Conservation (phyloP, 352 stramenopile genomes). For the Globisporangium iwayamae region DNA sequence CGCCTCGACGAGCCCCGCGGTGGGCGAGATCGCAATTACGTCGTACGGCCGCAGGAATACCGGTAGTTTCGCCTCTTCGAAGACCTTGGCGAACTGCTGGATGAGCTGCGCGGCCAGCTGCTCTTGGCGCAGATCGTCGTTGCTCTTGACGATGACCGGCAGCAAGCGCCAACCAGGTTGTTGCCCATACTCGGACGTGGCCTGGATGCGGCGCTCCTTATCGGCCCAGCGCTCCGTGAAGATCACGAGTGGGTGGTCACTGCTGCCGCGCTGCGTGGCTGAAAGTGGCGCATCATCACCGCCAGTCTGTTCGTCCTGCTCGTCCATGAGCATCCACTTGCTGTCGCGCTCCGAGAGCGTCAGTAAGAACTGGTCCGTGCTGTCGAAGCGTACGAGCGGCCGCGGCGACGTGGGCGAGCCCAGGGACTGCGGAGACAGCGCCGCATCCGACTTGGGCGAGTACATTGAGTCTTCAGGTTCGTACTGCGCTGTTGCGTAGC, state of each 20-base stretch:
- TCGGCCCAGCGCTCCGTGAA: constrained; percentile 96
- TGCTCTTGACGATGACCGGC: constrained; percentile 97
- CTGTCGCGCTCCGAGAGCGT: constrained; percentile 70
- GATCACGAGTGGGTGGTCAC: constrained; percentile 61
- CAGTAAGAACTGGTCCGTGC: constrained; percentile 69
- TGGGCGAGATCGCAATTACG: constrained; percentile 93
- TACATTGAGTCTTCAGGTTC: constrained; percentile 28
- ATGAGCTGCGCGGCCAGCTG: constrained; percentile 97
- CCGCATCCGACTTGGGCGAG: constrained; percentile 61
- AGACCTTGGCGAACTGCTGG: constrained; percentile 91
- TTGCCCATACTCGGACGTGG: constrained; percentile 80
- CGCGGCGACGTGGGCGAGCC: constrained; percentile 56
- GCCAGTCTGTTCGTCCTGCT: constrained; percentile 24
- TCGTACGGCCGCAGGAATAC: constrained; percentile 96
- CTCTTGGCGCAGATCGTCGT: constrained; percentile 98
- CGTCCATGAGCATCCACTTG: constrained; percentile 56
- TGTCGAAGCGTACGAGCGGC: constrained; percentile 61
- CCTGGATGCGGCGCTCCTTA: constrained; percentile 90
- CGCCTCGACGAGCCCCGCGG: constrained; percentile 95
- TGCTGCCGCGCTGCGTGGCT: constrained; percentile 7
- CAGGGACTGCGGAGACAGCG: constrained; percentile 51
- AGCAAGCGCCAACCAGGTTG: constrained; percentile 88
- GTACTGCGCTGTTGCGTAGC: neutral
- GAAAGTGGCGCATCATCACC: constrained; percentile 15
- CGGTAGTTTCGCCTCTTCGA: constrained; percentile 91